Conservation (phyloP, 345 rosid species). For the Gossypium longicalyx region DNA sequence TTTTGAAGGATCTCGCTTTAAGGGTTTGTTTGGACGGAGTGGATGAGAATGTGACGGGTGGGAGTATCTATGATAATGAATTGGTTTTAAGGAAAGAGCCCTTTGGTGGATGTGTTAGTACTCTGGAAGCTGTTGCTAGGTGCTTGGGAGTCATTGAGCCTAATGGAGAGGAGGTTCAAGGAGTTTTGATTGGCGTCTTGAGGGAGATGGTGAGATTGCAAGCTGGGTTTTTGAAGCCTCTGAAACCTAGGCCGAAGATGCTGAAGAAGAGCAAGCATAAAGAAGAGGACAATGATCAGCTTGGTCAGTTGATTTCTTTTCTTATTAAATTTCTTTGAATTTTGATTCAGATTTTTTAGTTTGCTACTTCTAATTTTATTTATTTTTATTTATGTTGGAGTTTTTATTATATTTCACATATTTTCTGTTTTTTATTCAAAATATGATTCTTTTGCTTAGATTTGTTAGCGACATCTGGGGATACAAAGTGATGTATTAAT, state of each 20-base stretch:
- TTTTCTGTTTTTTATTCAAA: not conserved
- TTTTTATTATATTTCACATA: too few relatives aligned
- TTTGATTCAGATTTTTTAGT: not conserved
- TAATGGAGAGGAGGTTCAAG: conserved; percentile 56
- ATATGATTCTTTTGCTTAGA: not conserved
- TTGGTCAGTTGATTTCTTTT: not conserved
- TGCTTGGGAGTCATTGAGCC: conserved; percentile 57
- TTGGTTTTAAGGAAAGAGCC: conserved; percentile 78
- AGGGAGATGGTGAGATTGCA: conserved; percentile 81
- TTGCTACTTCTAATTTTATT: not conserved
- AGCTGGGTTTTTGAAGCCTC: conserved; percentile 66
- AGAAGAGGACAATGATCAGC: not conserved
- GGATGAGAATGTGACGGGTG: conserved; percentile 45
- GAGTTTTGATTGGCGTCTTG: conserved; percentile 47
- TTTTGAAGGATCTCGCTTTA: conserved; percentile 38
- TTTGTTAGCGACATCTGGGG: not conserved
- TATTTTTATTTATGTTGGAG: not conserved
- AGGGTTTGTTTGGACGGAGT: conserved; percentile 71
- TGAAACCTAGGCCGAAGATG: conserved; percentile 58
- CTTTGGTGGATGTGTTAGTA: conserved; percentile 68
- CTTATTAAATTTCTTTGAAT: not conserved
- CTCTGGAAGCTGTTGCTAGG: conserved; percentile 86
- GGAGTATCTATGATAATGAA: conserved; percentile 68
- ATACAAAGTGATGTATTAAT: not conserved
- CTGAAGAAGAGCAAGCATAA: conserved; percentile 37